Percentiles rank a stretch among this genome's conserved stretches.
Evolutionary conservation across 345 rosid species (phyloP).

Genomic region (Linum tenue): DNA sequence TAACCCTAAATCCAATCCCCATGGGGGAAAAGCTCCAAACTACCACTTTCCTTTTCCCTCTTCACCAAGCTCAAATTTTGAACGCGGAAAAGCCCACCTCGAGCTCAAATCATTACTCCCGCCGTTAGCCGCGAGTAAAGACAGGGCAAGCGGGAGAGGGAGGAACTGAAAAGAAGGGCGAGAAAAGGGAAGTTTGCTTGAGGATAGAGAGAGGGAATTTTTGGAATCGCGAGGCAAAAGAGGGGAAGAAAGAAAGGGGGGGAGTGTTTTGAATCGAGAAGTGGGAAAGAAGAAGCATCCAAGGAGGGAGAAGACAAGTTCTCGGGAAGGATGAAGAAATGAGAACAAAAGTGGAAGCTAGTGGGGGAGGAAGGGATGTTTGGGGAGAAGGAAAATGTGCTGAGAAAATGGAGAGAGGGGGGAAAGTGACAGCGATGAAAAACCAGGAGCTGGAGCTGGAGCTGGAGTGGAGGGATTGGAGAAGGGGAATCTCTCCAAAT

Average conservation of each 20-base stretch:
- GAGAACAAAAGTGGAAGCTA: background rate
- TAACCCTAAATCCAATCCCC: too few species aligned
- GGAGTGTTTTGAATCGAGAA: too few species aligned
- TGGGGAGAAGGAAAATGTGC: conserved; percentile 15
- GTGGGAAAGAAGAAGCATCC: too few species aligned
- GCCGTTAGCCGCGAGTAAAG: background rate
- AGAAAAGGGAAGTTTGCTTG: background rate
- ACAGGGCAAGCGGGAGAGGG: background rate
- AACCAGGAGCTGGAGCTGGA: background rate
- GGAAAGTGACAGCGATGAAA: background rate
- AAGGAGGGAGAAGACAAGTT: background rate
- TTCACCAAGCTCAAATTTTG: background rate
- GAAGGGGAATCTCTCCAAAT: background rate
- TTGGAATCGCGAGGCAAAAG: background rate
- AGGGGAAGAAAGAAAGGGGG: background rate
- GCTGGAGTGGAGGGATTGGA: too few species aligned
- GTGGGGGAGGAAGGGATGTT: background rate
- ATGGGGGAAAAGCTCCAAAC: background rate
- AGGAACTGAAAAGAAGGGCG: background rate
- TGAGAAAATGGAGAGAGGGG: background rate
- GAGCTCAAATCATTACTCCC: background rate
- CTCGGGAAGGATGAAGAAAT: background rate
- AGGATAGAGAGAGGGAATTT: background rate
- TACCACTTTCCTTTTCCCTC: too few species aligned
- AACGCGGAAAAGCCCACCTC: background rate